These are phyloP conservation scores for Trebouxia sp. DNA, from an alignment of 139 green algal genomes.

Conservation along the genomic window DNA sequence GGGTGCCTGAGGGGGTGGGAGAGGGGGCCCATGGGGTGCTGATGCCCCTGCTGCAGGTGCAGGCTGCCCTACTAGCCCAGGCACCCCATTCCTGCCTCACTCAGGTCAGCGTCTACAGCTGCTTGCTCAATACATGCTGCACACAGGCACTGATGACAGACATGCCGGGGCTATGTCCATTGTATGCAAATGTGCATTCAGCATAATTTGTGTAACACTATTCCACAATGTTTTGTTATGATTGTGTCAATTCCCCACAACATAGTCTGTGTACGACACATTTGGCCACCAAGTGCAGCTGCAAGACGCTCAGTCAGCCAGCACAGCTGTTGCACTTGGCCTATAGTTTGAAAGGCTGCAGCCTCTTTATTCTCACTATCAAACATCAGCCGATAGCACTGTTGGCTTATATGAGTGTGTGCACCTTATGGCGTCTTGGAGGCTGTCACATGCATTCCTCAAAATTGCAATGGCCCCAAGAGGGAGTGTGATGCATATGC, in stretches of 20 bases:
- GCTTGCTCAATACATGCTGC: too few species aligned
- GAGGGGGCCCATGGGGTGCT: neutral
- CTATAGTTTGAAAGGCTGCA: too few species aligned
- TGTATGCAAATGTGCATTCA: neutral
- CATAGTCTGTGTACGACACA: too few species aligned
- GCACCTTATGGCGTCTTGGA: too few species aligned
- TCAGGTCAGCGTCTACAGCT: neutral
- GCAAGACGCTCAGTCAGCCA: too few species aligned
- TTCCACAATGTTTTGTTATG: neutral
- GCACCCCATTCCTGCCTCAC: neutral
- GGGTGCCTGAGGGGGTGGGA: neutral
- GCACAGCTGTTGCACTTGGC: too few species aligned
- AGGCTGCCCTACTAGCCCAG: neutral
- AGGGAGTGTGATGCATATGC: neutral
- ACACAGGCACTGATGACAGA: neutral
- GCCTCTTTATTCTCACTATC: too few species aligned
- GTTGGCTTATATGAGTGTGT: too few species aligned
- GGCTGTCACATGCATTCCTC: too few species aligned
- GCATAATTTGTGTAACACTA: neutral
- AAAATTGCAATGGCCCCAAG: too few species aligned
- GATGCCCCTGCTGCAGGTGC: neutral
- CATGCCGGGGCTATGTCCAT: neutral
- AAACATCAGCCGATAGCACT: too few species aligned
- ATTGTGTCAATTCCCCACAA: neutral
- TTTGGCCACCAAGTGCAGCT: too few species aligned